These are phyloP conservation scores for Verticillium zaregamsianum DNA, from an alignment of 2,329 filamentous ascomycete genomes.

Conservation along the genomic window DNA sequence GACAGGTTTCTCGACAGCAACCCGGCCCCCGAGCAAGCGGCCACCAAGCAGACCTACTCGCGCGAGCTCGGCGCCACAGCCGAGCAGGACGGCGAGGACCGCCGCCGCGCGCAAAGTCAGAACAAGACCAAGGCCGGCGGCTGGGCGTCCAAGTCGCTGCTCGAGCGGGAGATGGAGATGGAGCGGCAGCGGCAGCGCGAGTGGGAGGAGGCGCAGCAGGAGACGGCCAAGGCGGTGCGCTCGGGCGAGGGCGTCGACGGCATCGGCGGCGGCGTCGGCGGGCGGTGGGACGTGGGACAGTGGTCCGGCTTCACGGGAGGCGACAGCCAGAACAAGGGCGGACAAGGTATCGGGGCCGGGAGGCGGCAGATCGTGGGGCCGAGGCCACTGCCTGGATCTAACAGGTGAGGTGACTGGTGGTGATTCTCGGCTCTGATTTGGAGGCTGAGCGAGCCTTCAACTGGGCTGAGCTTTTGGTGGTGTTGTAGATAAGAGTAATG, in stretches of 20 bases:
- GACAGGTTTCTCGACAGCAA: constrained; percentile 55
- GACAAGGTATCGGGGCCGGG: constrained; percentile 63
- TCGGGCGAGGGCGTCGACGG: constrained; percentile 54
- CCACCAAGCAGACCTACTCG: constrained; percentile 46
- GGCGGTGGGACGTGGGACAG: constrained; percentile 73
- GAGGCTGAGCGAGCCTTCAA: neutral
- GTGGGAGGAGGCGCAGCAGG: constrained; percentile 73
- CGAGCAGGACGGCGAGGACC: constrained; percentile 60
- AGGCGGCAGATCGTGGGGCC: constrained; percentile 78
- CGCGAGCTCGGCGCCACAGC: constrained; percentile 52
- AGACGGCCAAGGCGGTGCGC: constrained; percentile 51
- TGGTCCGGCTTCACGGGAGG: constrained; percentile 73
- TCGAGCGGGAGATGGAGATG: constrained; percentile 78
- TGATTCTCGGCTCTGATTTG: neutral
- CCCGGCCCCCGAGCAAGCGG: constrained; percentile 36
- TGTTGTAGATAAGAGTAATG: neutral
- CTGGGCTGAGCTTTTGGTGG: neutral
- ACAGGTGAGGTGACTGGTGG: neutral
- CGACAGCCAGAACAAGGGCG: constrained; percentile 66
- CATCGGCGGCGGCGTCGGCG: constrained; percentile 60
- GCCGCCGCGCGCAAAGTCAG: constrained; percentile 54
- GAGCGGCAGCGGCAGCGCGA: constrained; percentile 73
- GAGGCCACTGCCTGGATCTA: constrained; percentile 50
- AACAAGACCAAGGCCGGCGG: constrained; percentile 57
- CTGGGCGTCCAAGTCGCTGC: constrained; percentile 64